Evolutionary conservation across 2,329 filamentous ascomycete species (phyloP), one percentile per base, ranked within the genome.

Genomic region (Gaeumannomyces sp.): DNA sequence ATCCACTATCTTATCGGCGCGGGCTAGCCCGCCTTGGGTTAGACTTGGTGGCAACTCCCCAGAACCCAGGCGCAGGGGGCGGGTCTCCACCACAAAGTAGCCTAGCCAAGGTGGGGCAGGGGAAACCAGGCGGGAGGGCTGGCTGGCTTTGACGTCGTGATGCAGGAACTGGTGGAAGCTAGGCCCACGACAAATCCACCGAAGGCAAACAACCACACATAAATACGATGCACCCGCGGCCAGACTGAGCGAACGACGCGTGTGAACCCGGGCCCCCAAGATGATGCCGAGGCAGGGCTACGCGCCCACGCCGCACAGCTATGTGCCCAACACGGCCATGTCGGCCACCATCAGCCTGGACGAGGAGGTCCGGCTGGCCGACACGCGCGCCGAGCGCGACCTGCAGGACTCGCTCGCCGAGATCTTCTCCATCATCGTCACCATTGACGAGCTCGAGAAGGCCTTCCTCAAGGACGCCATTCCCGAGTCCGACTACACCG

Each of bases 391-490:
- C 57, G 94, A 98, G 78, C 89, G 94, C 67, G 93, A 99, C 74
- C 83, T 98, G 1, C 92, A 97, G 76, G 95, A 98, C 73, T 98
- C 95, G 1, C 86, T 99, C 19, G 95, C 94, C 64, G 95, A 99
- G 77, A 89, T 99, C 29, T 99, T 98, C 78, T 97, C 93, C 78
- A 98, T 99, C 70, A 94, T 99, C 53, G 86, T 97, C 67, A 98
- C 95, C 0, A 82, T 99, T 3, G 95, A 99, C 74, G 93, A 96
- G 68, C 85, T 99, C 1, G 95, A 99, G 73, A 97, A 96, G 76
- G 96, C 94, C 0, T 99, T 97, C 73, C 85, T 99, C 56, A 96
- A 97, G 73, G 95, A 99, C 81, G 94, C 93, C 28, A 89, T 99
- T 62, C 86, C 90, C 7, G 95, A 98, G 77, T 83, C 84, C 63